Evolutionary conservation across 2,329 filamentous ascomycete species (phyloP).

Genomic region (Pezicula radicicola): DNA sequence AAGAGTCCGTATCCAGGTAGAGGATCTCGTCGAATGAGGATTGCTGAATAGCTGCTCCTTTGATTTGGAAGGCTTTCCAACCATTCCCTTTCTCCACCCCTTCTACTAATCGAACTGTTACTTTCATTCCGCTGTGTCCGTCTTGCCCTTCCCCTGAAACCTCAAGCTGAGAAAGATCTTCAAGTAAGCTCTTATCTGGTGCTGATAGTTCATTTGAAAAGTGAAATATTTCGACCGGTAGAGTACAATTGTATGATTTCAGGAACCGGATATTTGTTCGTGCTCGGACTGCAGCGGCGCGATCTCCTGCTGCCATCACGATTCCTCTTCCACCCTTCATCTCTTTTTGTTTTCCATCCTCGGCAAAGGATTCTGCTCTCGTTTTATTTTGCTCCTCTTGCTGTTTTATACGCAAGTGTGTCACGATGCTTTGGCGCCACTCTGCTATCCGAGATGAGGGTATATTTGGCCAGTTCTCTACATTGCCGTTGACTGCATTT

Average conservation of each 20-base stretch:
- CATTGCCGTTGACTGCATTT: conserved; percentile 6
- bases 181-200: conserved; percentile 6
- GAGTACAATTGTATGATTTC: conserved; percentile 16
- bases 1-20: conserved; percentile 16
- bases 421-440: conserved; percentile 13
- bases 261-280: conserved; percentile 14
- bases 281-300: conserved; percentile 7
- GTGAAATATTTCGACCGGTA: conserved; percentile 18
- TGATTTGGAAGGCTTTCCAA: conserved; percentile 18
- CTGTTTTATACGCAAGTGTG: conserved; percentile 3
- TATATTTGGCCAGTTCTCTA: conserved; percentile 9
- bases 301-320: conserved; percentile 18
- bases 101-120: conserved; percentile 11
- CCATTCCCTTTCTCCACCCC: conserved; percentile 11
- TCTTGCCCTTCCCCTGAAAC: neutral
- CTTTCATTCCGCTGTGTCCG: neutral
- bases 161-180: conserved; percentile 6
- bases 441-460: conserved; percentile 9
- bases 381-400: conserved; percentile 1
- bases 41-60: conserved; percentile 16
- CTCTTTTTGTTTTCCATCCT: neutral
- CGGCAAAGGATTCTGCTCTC: neutral
- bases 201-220: conserved; percentile 12
- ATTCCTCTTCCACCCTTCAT: conserved; percentile 11
- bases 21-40: conserved; percentile 17